Evolutionary conservation across 768 basidiomycete genomes (phyloP), one percentile per base, ranked within the genome.

Genomic region (Lentinula sp.): DNA sequence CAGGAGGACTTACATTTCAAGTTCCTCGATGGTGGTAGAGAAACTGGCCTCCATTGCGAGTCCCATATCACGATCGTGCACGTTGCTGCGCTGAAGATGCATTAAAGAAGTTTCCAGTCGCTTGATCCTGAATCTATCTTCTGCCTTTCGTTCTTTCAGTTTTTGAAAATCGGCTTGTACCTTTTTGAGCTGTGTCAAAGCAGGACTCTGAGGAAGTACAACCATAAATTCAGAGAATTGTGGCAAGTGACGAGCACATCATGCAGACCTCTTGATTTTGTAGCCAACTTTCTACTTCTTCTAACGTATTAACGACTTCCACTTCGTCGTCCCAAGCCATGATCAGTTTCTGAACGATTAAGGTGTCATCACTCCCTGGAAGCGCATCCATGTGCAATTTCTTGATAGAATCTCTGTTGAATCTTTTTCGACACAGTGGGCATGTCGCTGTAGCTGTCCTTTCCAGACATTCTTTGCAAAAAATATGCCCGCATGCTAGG

Each of bases 351-450:
- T 76, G 71, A 43, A 81, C 54, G 42, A 78, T 68, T 60, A 70
- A 72, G 51, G 67, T 67, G 42, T 75, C 74, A 41, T 76, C 69
- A 50, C 70, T 65, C 12, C 68, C 61, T 13, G 74, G 76, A 55
- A 74, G 72, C 55, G 75, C 76, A 65, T 84, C 86, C 66, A 90
- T 81, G 70, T 88, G 85, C n/a, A 90, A 73, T 67, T 81, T 86
- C 74, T 86, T 87, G 67, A 85, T 73, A 60, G 82, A 79, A 46
- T 81, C 80, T n/a, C 77, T 76, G 45, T 73, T 69, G 73, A 84
- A 90, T 0, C 76, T 53, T 68, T 85, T 86, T 65, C 88, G 81
- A 70, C 88, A 90, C 32, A 89, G 78, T 2, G 88, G 88, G 61
- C 88, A 90, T 53, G 76, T 74, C 15, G 76, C 76, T 59, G 85